Evolutionary conservation across 768 basidiomycete species (phyloP).

Genomic region (Boletus vermiculosoides): DNA sequence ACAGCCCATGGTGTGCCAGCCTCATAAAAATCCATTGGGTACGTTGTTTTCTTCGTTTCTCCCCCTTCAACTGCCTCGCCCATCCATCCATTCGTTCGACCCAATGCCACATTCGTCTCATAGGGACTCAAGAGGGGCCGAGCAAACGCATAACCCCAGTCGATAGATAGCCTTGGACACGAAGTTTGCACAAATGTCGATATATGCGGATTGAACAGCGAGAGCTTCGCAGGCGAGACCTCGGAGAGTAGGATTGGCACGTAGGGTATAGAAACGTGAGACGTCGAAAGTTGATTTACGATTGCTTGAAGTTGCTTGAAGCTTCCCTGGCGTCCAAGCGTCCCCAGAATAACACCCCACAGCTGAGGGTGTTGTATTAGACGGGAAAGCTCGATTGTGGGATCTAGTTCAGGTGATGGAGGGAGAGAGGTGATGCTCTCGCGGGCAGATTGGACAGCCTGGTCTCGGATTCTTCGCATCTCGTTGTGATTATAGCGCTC

Average conservation of each 20-base stretch:
- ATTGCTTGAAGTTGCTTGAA: slow-evolving; percentile 87
- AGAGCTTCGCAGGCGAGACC: slow-evolving; percentile 91
- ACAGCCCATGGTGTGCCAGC: slow-evolving; percentile 76
- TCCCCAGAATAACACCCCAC: slow-evolving; percentile 95
- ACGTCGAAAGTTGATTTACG: slow-evolving; percentile 60
- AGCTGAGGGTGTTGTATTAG: slow-evolving; percentile 28
- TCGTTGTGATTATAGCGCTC: slow-evolving; percentile 88
- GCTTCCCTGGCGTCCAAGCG: slow-evolving; percentile 92
- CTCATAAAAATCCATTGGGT: slow-evolving; percentile 97
- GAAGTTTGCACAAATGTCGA: slow-evolving; percentile 94
- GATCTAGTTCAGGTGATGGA: slow-evolving; percentile 6
- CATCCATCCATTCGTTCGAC: slow-evolving; percentile 64
- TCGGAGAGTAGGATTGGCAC: slow-evolving; percentile 94
- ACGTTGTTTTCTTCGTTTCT: slow-evolving; percentile 37
- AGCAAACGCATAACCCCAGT: slow-evolving; percentile 98
- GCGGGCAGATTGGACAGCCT: slow-evolving; percentile 74
- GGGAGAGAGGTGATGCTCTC: slow-evolving; percentile 50
- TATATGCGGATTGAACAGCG: slow-evolving; percentile 77
- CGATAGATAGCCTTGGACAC: slow-evolving; percentile 93
- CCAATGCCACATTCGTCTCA: slow-evolving; percentile 85
- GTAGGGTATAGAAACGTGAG: slow-evolving; percentile 61
- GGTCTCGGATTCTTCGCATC: slow-evolving; percentile 74
- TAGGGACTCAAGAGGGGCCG: slow-evolving; percentile 89
- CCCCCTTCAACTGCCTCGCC: slow-evolving; percentile 30
- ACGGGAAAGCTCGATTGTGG: slow-evolving; percentile 16